phyloP scores from a whole-genome alignment of 2,329 filamentous ascomycete species.

The Fusarium verrucosum region DNA sequence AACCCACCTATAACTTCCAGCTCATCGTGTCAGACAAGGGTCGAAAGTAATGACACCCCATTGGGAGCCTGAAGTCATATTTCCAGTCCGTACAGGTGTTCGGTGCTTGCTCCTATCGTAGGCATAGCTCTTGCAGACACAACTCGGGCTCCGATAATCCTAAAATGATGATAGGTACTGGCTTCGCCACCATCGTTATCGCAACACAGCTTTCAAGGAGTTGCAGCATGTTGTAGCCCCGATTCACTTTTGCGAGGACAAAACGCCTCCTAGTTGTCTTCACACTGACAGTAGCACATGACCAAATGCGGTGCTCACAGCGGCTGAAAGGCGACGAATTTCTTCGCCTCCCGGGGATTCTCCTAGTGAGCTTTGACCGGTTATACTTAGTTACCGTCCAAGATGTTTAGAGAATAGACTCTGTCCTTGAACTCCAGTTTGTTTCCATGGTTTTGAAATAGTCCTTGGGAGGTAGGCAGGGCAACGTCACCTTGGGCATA shows the following conservation, averaged over 20 bases:
- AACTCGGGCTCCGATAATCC: conserved; percentile 1
- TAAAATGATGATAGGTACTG: conserved; percentile 2
- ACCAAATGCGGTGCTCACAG: not conserved
- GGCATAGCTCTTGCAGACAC: conserved; percentile 1
- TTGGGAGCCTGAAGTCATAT: not conserved
- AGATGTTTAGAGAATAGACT: not conserved
- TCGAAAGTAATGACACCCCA: not conserved
- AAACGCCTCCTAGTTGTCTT: not conserved
- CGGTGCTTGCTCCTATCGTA: not conserved
- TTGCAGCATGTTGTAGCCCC: not conserved
- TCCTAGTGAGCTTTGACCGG: not conserved
- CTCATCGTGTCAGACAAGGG: not conserved
- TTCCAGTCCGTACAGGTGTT: not conserved
- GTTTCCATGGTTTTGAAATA: not conserved
- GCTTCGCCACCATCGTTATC: not conserved
- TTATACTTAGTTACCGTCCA: not conserved
- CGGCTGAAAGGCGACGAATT: not conserved
- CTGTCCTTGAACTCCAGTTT: too few relatives aligned
- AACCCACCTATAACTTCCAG: not conserved
- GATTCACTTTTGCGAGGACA: not conserved
- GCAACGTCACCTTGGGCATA: not conserved
- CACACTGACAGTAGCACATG: not conserved
- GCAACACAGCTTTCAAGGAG: not conserved
- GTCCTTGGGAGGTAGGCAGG: not conserved
- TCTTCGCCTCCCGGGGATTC: too few relatives aligned